Base-by-base conservation (phyloP, 2,329 filamentous ascomycete species). In the Pseudogymnoascus sp. region DNA sequence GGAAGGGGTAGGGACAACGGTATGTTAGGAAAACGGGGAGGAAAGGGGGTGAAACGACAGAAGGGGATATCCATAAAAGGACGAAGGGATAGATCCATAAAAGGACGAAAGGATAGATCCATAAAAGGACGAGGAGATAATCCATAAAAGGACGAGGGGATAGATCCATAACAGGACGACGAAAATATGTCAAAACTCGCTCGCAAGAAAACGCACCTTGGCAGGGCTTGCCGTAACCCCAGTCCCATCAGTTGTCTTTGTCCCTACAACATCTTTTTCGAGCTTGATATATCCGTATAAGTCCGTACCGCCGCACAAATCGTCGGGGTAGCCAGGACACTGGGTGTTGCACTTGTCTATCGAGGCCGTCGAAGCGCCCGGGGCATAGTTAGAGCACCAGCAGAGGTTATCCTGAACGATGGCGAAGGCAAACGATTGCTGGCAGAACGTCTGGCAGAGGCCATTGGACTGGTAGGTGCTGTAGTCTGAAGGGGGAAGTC, bases 331-430 rank as follows among this genome's bases (percentile, higher is more conserved):
- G n/a, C 88, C 90, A 7, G 88, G 88, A 68, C 90, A 93, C 14
- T 75, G 60, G 0, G 73, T 73, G 67, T 80, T 75, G 75, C 90
- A 93, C 21, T 80, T 69, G 36, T 66, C 67, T 1, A 75, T 73
- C 21, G 60, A 79, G 76, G 62, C 78, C 72, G 34, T 73, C 18
- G 70, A 71, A 34, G 76, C 66, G 60, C 77, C 77, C 7, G 90
- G 90, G 1, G 80, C 79, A 69, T 86, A 86, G 72, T 91, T 82
- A 38, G 88, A 87, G 73, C 90, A 93, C 88, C 88, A 93, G 72
- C 90, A 93, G 61, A 80, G 74, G 34, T 84, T 77, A 14, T 75
- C 80, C 68, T 90, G 82, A 1, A 92, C 77, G 59, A 93, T 78
- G 67, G 88, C 88, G 66, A 87, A 90, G 40, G 89, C 88, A 67